Percentiles rank a stretch among this genome's conserved stretches.
Conservation (phyloP, 345 rosid genomes). For the Syzygium oleosum region DNA sequence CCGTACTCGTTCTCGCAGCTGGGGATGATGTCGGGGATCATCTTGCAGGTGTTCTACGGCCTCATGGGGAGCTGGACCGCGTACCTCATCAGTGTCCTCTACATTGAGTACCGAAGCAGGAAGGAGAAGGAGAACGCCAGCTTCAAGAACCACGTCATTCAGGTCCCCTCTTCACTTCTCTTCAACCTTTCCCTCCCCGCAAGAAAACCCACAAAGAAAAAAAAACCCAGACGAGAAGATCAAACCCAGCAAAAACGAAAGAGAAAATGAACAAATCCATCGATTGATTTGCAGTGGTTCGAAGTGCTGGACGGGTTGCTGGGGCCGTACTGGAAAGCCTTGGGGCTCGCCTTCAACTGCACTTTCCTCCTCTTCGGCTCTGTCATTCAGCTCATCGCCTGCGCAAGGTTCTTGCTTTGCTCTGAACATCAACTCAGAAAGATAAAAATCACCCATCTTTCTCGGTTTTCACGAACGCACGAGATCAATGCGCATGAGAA, state of each 20-base stretch:
- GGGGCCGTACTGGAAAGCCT: slow-evolving; percentile 94
- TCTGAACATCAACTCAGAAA: background rate
- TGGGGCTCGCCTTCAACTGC: slow-evolving; percentile 95
- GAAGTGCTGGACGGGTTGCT: slow-evolving; percentile 97
- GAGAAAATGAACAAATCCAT: background rate
- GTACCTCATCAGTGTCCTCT: slow-evolving; percentile 92
- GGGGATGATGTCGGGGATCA: slow-evolving; percentile 87
- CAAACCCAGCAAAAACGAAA: background rate
- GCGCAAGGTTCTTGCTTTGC: slow-evolving; percentile 54
- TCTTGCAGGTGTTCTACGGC: slow-evolving; percentile 86
- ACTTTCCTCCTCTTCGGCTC: slow-evolving; percentile 98
- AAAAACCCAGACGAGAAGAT: background rate
- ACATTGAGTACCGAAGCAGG: slow-evolving; percentile 80
- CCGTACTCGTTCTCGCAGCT: slow-evolving; percentile 97
- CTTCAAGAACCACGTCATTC: slow-evolving; percentile 89
- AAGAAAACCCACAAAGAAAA: no score
- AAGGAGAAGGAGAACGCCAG: slow-evolving; percentile 87
- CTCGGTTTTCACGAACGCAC: background rate
- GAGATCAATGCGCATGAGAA: background rate
- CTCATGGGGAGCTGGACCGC: slow-evolving; percentile 97
- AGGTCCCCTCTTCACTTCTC: background rate
- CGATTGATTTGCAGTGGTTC: slow-evolving; percentile 62
- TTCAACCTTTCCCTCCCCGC: background rate
- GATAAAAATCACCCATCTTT: background rate
- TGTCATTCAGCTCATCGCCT: slow-evolving; percentile 95